A percentile compares a stretch with the other conserved stretches of the same genome.
These are phyloP conservation scores for Trichoderma cornu-damae DNA, from an alignment of 2,329 filamentous ascomycete species.

Conservation along the genomic window DNA sequence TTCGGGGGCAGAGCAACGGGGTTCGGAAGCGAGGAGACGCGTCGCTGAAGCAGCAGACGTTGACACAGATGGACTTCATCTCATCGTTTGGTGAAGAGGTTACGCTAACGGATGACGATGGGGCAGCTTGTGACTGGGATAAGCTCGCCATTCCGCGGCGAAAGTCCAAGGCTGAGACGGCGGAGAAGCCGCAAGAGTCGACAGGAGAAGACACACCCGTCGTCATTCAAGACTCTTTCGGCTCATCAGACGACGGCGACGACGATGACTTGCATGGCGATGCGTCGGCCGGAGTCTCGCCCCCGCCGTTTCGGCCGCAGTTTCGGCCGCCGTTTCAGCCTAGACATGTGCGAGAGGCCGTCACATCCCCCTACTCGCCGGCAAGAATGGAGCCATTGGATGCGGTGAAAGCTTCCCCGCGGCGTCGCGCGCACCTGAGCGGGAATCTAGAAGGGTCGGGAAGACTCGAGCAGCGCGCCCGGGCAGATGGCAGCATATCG, in stretches of 20 bases:
- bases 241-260: constrained; percentile 35
- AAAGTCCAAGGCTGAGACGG: constrained; percentile 19
- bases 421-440: background rate
- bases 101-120: constrained; percentile 28
- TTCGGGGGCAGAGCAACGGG: constrained; percentile 34
- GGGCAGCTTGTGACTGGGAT: constrained; percentile 21
- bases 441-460: background rate
- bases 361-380: background rate
- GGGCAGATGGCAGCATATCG: background rate
- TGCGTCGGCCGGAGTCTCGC: constrained; percentile 21
- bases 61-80: constrained; percentile 41
- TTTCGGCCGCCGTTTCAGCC: too few species aligned
- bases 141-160: constrained; percentile 29
- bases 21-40: background rate
- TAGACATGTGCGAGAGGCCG: background rate
- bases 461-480: background rate
- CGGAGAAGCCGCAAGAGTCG: constrained; percentile 22
- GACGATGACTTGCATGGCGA: constrained; percentile 30
- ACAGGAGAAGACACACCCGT: constrained; percentile 27
- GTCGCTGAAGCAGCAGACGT: constrained; percentile 35
- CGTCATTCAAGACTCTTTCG: constrained; percentile 44
- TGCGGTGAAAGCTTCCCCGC: background rate
- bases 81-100: constrained; percentile 32
- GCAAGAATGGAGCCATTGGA: background rate
- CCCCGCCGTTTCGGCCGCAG: too few species aligned